These are phyloP conservation scores for Xerocomus potaroensis DNA, from an alignment of 768 basidiomycete species.

Conservation along the genomic window DNA sequence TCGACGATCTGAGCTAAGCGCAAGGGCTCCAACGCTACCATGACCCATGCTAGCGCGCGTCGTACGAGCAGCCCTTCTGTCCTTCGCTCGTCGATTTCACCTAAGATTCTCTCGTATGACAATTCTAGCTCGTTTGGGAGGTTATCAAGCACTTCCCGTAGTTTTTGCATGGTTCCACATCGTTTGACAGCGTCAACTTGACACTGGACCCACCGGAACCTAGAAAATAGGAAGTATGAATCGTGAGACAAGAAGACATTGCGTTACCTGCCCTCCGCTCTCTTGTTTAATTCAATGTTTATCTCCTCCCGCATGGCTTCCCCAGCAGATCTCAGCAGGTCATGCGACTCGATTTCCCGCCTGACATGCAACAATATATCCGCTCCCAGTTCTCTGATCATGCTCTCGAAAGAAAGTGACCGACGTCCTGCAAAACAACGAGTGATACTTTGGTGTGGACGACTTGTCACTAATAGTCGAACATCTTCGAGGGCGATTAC, in stretches of 20 bases:
- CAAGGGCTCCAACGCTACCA: not conserved
- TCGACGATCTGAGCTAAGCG: not conserved
- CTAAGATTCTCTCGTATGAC: not conserved
- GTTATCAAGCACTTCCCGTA: not conserved
- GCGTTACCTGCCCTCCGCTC: not conserved
- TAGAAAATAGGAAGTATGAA: not conserved
- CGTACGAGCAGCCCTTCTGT: not conserved
- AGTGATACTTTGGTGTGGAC: not conserved
- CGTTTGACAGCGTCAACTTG: not conserved
- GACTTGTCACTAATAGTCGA: not conserved
- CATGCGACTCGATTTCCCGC: not conserved
- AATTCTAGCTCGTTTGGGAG: not conserved
- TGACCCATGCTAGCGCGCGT: not conserved
- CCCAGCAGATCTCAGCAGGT: not conserved
- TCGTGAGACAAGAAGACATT: not conserved
- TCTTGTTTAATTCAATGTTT: not conserved
- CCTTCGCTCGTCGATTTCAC: not conserved
- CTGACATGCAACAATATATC: not conserved
- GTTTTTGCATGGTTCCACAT: not conserved
- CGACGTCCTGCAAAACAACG: not conserved
- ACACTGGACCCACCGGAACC: slow-evolving; percentile 2
- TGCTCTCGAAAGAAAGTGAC: not conserved
- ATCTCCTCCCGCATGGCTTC: not conserved
- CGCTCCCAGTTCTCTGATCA: not conserved
- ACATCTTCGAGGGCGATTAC: not conserved